A percentile compares a stretch with the other conserved stretches of the same genome.
These are phyloP conservation scores for Hypomontagnella monticulosa DNA, from an alignment of 495 filamentous ascomycete species.

Conservation along the genomic window DNA sequence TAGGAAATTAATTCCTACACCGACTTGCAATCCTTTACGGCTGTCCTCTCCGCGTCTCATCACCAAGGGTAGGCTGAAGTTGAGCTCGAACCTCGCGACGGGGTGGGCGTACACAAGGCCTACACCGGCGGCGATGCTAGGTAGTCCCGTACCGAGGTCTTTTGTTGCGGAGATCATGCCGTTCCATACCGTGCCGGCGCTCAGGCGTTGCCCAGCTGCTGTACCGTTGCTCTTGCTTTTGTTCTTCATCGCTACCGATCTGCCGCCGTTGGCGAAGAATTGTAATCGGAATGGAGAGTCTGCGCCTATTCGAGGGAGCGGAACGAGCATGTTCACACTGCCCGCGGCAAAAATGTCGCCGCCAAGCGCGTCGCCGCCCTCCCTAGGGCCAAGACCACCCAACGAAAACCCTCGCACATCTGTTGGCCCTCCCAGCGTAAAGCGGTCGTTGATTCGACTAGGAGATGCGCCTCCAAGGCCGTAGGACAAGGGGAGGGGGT, in stretches of 20 bases:
- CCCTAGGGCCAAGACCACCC: conserved; percentile 85
- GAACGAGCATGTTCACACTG: conserved; percentile 82
- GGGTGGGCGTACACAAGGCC: conserved; percentile 95
- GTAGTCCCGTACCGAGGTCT: conserved; percentile 77
- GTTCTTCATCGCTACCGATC: conserved; percentile 78
- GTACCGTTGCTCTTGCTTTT: conserved; percentile 54
- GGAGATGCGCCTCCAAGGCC: conserved; percentile 66
- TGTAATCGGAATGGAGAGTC: conserved; percentile 89
- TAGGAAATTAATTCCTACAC: conserved; percentile 92
- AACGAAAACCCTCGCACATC: conserved; percentile 94
- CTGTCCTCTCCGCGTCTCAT: conserved; percentile 81
- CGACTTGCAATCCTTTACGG: conserved; percentile 90
- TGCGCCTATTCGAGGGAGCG: conserved; percentile 78
- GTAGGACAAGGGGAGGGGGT: conserved; percentile 65
- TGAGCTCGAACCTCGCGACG: conserved; percentile 91
- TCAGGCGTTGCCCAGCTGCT: conserved; percentile 43
- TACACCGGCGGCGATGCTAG: conserved; percentile 86
- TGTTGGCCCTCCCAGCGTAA: conserved; percentile 91
- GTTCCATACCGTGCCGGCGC: conserved; percentile 57
- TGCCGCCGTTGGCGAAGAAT: conserved; percentile 88
- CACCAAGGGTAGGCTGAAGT: conserved; percentile 89
- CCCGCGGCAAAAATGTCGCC: conserved; percentile 92
- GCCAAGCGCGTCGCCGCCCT: conserved; percentile 84
- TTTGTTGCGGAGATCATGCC: conserved; percentile 63
- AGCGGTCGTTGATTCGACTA: conserved; percentile 91